A percentile compares a stretch with the other conserved stretches of the same genome.
Evolutionary conservation across 805 yeast species (phyloP).

Genomic region (Schizosaccharomyces lindneri): DNA sequence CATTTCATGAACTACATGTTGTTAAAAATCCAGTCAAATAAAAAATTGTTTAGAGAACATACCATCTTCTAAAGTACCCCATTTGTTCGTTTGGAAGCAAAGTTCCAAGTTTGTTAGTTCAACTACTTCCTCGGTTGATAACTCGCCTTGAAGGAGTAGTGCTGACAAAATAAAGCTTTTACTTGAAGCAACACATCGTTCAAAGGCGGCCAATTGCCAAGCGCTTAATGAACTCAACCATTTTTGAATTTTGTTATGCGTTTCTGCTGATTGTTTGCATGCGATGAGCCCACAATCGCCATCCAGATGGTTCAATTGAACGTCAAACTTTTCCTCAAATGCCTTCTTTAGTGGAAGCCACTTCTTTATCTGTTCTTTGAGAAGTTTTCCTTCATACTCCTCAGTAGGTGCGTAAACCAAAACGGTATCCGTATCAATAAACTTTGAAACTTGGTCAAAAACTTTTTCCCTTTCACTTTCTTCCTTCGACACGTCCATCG

Average conservation of each 20-base stretch:
- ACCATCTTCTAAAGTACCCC: constrained; percentile 94
- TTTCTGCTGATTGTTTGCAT: constrained; percentile 27
- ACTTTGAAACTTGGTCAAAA: constrained; percentile 39
- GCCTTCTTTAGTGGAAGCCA: constrained; percentile 52
- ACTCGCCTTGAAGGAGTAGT: constrained; percentile 19
- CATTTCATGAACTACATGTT: constrained; percentile 62
- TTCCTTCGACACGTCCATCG: constrained; percentile 34
- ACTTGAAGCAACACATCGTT: constrained; percentile 62
- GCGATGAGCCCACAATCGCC: constrained; percentile 68
- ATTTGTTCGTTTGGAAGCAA: constrained; percentile 57
- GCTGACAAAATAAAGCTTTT: constrained; percentile 73
- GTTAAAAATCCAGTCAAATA: background rate
- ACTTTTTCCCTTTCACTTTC: constrained; percentile 25
- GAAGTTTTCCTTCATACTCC: constrained; percentile 63
- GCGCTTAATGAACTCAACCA: constrained; percentile 36
- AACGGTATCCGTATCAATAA: constrained; percentile 83
- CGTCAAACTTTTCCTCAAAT: constrained; percentile 32
- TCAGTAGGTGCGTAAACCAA: constrained; percentile 55
- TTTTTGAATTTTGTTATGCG: constrained; percentile 23
- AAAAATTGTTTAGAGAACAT: background rate
- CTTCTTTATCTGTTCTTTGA: constrained; percentile 52
- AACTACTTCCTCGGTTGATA: constrained; percentile 36
- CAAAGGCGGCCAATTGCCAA: constrained; percentile 73
- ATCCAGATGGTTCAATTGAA: constrained; percentile 38
- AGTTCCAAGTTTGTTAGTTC: constrained; percentile 61